These are phyloP conservation scores for Tuber indicum DNA, from an alignment of 495 filamentous ascomycete genomes.

Conservation along the genomic window DNA sequence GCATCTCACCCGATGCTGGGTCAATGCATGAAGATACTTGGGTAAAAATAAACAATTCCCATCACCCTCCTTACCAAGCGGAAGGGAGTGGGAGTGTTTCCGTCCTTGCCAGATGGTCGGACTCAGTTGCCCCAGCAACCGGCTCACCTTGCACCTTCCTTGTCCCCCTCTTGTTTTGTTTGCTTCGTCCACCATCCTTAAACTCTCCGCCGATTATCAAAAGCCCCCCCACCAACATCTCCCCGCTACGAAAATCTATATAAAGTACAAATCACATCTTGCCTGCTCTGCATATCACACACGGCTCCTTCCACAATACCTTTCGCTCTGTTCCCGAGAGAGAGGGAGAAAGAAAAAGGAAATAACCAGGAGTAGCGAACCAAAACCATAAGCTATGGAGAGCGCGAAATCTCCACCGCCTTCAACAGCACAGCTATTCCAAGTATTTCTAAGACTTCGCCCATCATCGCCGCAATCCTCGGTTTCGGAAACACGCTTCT, in stretches of 20 bases:
- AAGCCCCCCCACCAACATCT: neutral
- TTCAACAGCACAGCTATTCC: slow-evolving; percentile 56
- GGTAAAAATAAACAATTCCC: neutral
- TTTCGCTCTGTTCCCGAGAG: neutral
- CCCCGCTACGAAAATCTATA: neutral
- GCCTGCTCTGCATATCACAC: neutral
- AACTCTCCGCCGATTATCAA: neutral
- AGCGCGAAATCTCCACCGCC: slow-evolving; percentile 21
- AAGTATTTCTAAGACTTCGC: slow-evolving; percentile 85
- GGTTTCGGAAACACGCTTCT: slow-evolving; percentile 35
- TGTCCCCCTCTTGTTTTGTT: neutral
- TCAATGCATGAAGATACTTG: neutral
- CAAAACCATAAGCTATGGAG: slow-evolving; percentile 10
- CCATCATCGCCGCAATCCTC: slow-evolving; percentile 53
- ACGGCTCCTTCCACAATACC: neutral
- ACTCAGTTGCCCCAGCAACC: neutral
- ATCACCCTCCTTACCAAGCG: neutral
- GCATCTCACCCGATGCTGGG: neutral
- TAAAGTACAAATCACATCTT: slow-evolving; percentile 5
- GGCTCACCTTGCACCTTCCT: neutral
- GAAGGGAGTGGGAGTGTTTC: neutral
- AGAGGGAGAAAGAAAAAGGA: neutral
- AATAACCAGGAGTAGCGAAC: neutral
- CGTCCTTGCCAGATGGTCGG: neutral
- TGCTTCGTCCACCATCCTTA: neutral